Evolutionary conservation across 192 early-diverging fungal genomes (phyloP), one percentile per base, ranked within the genome.

Genomic region (Gigaspora rosea): DNA sequence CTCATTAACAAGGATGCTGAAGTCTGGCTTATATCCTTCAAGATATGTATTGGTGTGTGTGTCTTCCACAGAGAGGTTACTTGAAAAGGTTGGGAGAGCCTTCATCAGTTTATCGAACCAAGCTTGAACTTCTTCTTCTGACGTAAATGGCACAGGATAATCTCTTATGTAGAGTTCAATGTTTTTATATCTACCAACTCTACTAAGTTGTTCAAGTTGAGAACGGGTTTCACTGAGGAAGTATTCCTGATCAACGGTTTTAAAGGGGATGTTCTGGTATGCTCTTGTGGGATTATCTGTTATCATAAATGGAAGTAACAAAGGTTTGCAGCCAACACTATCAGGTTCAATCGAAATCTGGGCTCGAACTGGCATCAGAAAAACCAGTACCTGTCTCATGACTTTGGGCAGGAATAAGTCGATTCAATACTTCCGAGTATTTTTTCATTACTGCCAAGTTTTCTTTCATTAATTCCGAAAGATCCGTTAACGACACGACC

Each of bases 61-160:
- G 18, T 62, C 59, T 18, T 62, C 18, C 18, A 62, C 59, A 62
- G 18, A 6, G 32, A 62, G 59, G 59, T 62, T 62, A 10, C 18
- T 62, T 62, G 59, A 62, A 6, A 6, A 62, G 59, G 6, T 62
- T 62, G 59, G 59, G 59, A 62, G 59, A 6, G 6, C 18, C 18
- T 62, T 62, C 59, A 62, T 62, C 59, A 66, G 64, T 13, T 66
- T 66, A 66, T 13, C 33, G n/a, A 66, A 66, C 64, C 64, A 66
- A 66, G 11, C 64, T 66, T 13, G 64, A 66, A 66, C 64, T 13
- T 66, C 64, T 13, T 66, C 33, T 18, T 66, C 33, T 66, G 64
- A 13, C 5, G 33, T 35, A 18, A 32, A 33, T 66, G n/a, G 64
- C 7, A 32, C 64, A 62, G 59, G 59, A 62, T 62, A 10, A 62